Evolutionary conservation across 2,329 filamentous ascomycete genomes (phyloP), one percentile per base, ranked within the genome.

Genomic region (Aspergillus viridinutans): DNA sequence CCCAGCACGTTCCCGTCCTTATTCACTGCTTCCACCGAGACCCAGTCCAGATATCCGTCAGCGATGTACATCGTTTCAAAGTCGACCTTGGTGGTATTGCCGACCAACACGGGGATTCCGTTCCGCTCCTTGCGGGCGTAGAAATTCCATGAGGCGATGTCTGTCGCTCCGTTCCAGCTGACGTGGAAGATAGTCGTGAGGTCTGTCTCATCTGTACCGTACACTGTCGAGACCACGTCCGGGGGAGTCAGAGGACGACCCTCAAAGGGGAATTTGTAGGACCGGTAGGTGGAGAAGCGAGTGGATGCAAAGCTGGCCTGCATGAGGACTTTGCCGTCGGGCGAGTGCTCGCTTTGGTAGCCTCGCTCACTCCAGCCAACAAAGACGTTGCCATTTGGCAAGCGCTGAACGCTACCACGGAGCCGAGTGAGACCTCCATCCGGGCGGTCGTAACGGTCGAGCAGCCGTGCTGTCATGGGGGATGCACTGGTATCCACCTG

Each of bases 121-220:
- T 52, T 71, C 5, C 63, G 58, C 17, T 60, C 59, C 9, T 58
- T 59, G 28, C 56, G 63, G 1, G 67, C 68, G 56, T 68, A 72
- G 56, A 74, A 68, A 4, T 65, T 66, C 72, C 72, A 81, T 4
- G 64, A 69, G 21, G 58, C 58, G n/a, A 80, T 71, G 50, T 80
- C 78, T 1, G 79, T 81, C 0, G 78, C 78, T 12, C 79, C 79
- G 59, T 81, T 81, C 79, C 79, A 81, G 53, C 70, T 72, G 17
- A 72, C 70, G 38, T 73, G 66, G 54, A 72, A 66, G 48, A 67
- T 61, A 8, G 67, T 69, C 1, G 61, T 60, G 32, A 64, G 53
- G 17, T 63, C 61, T 1, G 58, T 57, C 6, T 60, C 61, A 12
- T 65, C 61, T 67, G 60, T 20, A 59, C 61, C 72, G 47, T 70